phyloP scores from a whole-genome alignment of 495 filamentous ascomycete species.

The Neurospora cerealis region DNA sequence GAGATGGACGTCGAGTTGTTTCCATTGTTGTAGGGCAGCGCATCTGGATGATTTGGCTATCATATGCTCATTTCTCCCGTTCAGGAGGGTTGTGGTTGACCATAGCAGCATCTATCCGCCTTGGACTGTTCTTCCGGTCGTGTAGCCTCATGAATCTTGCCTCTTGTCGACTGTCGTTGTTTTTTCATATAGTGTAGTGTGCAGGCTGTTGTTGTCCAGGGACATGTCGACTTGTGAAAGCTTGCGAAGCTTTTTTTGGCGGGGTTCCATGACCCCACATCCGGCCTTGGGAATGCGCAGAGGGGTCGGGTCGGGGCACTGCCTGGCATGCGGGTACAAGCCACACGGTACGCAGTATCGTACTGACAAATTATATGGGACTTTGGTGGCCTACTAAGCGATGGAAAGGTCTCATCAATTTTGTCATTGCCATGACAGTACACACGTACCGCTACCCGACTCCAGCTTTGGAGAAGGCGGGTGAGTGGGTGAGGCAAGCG shows the following conservation, averaged over 20 bases:
- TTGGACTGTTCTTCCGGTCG: background rate
- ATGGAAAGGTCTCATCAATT: background rate
- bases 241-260: background rate
- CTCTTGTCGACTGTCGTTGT: background rate
- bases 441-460: background rate
- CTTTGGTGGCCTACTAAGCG: rapidly evolving
- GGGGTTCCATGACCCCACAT: background rate
- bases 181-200: background rate
- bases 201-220: background rate
- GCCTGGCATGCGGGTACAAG: background rate
- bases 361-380: background rate
- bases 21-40: background rate
- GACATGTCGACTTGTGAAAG: background rate
- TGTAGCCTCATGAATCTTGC: background rate
- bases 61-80: background rate
- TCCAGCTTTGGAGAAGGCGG: background rate
- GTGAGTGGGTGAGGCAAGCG: background rate
- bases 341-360: background rate
- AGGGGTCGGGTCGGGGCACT: background rate
- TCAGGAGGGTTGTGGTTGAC: background rate
- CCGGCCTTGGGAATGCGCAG: background rate
- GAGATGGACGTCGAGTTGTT: background rate
- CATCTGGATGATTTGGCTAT: background rate
- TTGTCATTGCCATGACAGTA: background rate
- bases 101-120: background rate